Conservation (phyloP, 495 filamentous ascomycete species). For the Aspergillus affinis region DNA sequence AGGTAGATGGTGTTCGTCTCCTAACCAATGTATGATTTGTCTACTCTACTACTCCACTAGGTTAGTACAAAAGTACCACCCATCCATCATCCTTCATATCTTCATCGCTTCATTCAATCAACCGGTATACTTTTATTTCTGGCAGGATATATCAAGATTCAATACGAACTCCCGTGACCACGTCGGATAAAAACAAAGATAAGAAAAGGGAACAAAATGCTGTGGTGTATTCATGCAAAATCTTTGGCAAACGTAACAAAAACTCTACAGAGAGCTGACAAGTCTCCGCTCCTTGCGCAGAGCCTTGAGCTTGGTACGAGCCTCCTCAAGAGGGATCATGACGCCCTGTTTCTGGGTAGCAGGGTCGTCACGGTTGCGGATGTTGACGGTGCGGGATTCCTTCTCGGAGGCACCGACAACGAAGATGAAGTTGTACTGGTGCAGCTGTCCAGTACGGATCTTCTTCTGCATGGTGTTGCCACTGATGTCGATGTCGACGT, state of each 20-base stretch:
- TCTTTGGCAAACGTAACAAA: background rate
- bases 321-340: conserved; percentile 74
- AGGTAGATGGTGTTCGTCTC: too few relatives aligned
- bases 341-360: conserved; percentile 74
- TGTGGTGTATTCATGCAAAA: background rate
- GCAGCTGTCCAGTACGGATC: conserved; percentile 81
- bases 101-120: background rate
- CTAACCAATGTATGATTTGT: background rate
- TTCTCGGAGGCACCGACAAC: conserved; percentile 83
- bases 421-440: conserved; percentile 91
- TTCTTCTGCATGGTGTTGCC: conserved; percentile 97
- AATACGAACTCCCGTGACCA: background rate
- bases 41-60: background rate
- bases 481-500: conserved; percentile 82
- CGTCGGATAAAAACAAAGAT: background rate
- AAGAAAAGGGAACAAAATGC: conserved; percentile 7
- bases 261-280: conserved; percentile 48
- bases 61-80: background rate
- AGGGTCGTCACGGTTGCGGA: conserved; percentile 86
- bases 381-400: conserved; percentile 76
- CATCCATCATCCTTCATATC: background rate
- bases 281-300: conserved; percentile 66
- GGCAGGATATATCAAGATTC: background rate
- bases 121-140: background rate
- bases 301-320: conserved; percentile 65